Percentiles rank a stretch among this genome's conserved stretches.
These are phyloP conservation scores for Phytophthora tubulina DNA, from an alignment of 352 stramenopile species.

Conservation along the genomic window DNA sequence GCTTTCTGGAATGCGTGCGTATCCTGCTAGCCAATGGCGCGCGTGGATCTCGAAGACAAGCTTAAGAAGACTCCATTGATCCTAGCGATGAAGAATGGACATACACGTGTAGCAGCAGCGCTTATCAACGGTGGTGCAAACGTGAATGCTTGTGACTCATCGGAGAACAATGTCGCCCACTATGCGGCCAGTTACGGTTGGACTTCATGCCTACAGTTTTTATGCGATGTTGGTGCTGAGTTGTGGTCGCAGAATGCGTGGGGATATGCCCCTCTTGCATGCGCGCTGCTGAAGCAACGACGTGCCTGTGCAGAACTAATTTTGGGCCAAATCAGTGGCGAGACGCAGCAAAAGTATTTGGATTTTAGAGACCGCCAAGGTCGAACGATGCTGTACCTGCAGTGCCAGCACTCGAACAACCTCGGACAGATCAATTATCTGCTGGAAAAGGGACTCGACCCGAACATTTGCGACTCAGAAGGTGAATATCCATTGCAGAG, in stretches of 20 bases:
- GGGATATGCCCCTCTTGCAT: constrained; percentile 78
- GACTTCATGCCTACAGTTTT: constrained; percentile 68
- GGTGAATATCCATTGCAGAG: constrained; percentile 67
- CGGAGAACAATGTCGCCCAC: constrained; percentile 78
- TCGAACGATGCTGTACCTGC: constrained; percentile 82
- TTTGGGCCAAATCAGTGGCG: constrained; percentile 53
- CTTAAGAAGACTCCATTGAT: constrained; percentile 85
- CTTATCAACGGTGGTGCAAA: constrained; percentile 80
- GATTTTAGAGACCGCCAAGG: constrained; percentile 80
- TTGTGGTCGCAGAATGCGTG: constrained; percentile 80
- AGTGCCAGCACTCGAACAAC: constrained; percentile 74
- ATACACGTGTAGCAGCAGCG: constrained; percentile 55
- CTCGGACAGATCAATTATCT: constrained; percentile 73
- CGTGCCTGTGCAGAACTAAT: constrained; percentile 70
- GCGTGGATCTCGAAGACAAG: constrained; percentile 74
- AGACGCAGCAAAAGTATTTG: constrained; percentile 64
- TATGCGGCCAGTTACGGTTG: constrained; percentile 84
- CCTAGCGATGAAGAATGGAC: constrained; percentile 79
- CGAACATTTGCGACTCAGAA: constrained; percentile 75
- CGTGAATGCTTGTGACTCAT: constrained; percentile 80
- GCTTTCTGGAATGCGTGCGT: constrained; percentile 66
- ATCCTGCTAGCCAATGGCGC: constrained; percentile 60
- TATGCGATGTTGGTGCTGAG: constrained; percentile 64
- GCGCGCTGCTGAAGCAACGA: constrained; percentile 73
- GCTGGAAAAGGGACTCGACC: constrained; percentile 72